Evolutionary conservation across 1,284 basidiomycete species (phyloP).

Genomic region (Schizopora paradoxa): DNA sequence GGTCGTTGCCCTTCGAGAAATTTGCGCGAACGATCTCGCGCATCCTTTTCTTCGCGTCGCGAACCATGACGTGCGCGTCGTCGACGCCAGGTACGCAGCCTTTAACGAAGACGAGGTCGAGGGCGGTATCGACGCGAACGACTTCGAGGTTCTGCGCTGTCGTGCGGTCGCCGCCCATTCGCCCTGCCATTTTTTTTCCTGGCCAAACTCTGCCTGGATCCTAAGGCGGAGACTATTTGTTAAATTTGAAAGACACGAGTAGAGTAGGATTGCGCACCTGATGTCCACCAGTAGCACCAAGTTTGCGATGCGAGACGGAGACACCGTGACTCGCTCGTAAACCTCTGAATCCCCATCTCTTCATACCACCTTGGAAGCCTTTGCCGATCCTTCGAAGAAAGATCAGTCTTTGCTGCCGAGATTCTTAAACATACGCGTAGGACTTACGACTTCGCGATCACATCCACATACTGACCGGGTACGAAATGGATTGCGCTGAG

Average conservation of each 20-base stretch:
- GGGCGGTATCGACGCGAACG: constrained; percentile 78
- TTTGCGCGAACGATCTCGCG: constrained; percentile 54
- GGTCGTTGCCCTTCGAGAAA: constrained; percentile 69
- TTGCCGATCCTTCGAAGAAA: constrained; percentile 75
- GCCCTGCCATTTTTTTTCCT: constrained; percentile 98
- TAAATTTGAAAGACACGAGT: constrained; percentile 8
- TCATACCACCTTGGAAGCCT: constrained; percentile 97
- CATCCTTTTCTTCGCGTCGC: constrained; percentile 86
- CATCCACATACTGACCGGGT: constrained; percentile 95
- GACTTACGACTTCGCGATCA: constrained; percentile 88
- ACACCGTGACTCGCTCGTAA: constrained; percentile 94
- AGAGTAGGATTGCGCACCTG: constrained; percentile 64
- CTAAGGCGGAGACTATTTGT: constrained; percentile 36
- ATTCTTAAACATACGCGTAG: constrained; percentile 19
- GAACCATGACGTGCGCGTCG: constrained; percentile 67
- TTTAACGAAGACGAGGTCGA: constrained; percentile 85
- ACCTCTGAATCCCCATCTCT: constrained; percentile 92
- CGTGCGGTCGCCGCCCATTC: constrained; percentile 79
- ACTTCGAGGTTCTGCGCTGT: constrained; percentile 90
- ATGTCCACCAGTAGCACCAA: constrained; percentile 92
- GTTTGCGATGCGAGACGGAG: constrained; percentile 89
- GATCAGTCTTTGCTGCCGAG: constrained; percentile 8
- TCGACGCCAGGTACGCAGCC: constrained; percentile 74
- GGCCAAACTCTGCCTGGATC: constrained; percentile 94
- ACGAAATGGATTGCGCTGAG: constrained; percentile 95